phyloP scores from a whole-genome alignment of 805 yeast species.

The Starmerella stellata region DNA sequence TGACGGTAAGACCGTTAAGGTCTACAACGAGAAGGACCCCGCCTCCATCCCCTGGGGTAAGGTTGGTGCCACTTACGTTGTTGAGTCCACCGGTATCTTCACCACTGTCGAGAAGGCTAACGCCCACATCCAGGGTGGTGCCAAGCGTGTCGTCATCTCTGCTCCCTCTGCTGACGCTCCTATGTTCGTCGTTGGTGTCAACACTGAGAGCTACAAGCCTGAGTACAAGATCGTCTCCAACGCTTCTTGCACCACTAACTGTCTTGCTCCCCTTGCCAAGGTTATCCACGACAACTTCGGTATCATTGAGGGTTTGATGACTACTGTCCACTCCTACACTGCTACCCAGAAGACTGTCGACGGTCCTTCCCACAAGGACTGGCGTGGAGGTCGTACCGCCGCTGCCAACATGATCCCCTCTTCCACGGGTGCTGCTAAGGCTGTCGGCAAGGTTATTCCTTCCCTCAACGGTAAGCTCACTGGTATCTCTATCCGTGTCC shows the following conservation, averaged over 20 bases:
- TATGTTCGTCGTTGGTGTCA: conserved; percentile 88
- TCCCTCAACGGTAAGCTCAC: conserved; percentile 81
- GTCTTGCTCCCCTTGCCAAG: conserved; percentile 89
- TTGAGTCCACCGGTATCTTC: conserved; percentile 92
- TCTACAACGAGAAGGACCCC: conserved; percentile 73
- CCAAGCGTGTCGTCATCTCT: conserved; percentile 85
- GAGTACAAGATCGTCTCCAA: conserved; percentile 67
- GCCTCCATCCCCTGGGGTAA: conserved; percentile 71
- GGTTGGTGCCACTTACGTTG: conserved; percentile 63
- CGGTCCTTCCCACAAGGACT: conserved; percentile 94
- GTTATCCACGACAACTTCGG: conserved; percentile 72
- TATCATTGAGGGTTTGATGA: conserved; percentile 83
- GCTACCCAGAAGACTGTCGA: conserved; percentile 94
- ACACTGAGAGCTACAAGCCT: conserved; percentile 57
- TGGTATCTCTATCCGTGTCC: conserved; percentile 86
- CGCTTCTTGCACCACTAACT: conserved; percentile 92
- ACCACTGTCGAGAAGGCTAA: conserved; percentile 63
- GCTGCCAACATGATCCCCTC: conserved; percentile 90
- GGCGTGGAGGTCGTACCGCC: conserved; percentile 98
- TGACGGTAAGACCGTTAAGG: conserved; percentile 47
- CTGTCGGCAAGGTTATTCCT: conserved; percentile 90
- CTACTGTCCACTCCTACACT: conserved; percentile 89
- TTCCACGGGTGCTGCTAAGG: conserved; percentile 95
- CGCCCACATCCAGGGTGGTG: conserved; percentile 77
- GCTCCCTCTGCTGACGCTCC: conserved; percentile 92